These are phyloP conservation scores for Tulasnella sp. DNA, from an alignment of 768 basidiomycete species.

Conservation along the genomic window DNA sequence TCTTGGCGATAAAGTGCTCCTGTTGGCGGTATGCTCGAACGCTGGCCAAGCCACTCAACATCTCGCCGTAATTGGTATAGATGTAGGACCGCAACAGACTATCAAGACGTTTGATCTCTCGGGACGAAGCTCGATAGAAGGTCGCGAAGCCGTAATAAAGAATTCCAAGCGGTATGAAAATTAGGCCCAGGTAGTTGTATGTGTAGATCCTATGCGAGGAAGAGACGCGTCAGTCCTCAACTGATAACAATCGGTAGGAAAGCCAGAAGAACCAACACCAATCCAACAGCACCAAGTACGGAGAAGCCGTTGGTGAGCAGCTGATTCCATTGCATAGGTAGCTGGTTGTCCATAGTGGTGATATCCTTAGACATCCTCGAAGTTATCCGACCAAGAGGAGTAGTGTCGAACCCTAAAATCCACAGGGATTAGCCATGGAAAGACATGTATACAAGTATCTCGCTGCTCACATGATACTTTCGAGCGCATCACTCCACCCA, in stretches of 20 bases:
- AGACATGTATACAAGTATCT: too few relatives aligned
- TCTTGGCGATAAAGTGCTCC: constrained; percentile 59
- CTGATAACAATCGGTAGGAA: background rate
- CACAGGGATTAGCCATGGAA: too few relatives aligned
- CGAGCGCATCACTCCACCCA: too few relatives aligned
- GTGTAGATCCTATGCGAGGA: constrained; percentile 11
- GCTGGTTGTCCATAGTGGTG: constrained; percentile 25
- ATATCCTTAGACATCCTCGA: constrained; percentile 28
- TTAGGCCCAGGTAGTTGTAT: constrained; percentile 20
- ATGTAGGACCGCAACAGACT: background rate
- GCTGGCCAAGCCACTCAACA: constrained; percentile 24
- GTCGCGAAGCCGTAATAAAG: constrained; percentile 21
- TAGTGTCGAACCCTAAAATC: background rate
- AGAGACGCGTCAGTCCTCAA: background rate
- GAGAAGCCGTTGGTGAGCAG: constrained; percentile 16
- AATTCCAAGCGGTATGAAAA: background rate
- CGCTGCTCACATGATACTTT: too few relatives aligned
- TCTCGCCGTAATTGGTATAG: constrained; percentile 22
- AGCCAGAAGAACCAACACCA: background rate
- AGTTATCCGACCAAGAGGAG: constrained; percentile 25
- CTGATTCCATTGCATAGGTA: too few relatives aligned
- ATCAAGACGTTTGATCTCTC: constrained; percentile 15
- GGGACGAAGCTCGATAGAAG: constrained; percentile 15
- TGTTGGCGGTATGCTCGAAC: constrained; percentile 23
- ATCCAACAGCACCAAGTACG: background rate